These are phyloP conservation scores for Fusarium pseudoanthophilum DNA, from an alignment of 2,329 filamentous ascomycete species.

Conservation along the genomic window DNA sequence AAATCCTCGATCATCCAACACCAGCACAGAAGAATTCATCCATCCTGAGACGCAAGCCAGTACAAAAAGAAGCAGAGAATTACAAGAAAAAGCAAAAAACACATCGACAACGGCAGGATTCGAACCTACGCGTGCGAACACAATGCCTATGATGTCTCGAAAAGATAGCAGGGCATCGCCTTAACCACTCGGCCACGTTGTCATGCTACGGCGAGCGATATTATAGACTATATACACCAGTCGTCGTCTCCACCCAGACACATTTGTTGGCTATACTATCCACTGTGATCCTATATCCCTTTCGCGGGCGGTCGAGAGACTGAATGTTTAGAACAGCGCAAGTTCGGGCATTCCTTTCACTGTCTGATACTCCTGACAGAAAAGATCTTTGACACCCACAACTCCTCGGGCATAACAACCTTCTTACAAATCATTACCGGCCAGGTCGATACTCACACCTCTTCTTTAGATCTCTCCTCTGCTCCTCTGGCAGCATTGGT, in stretches of 20 bases:
- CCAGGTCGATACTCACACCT: not conserved
- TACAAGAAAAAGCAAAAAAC: not conserved
- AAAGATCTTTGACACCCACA: not conserved
- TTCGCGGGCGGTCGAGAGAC: not conserved
- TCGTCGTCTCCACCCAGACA: fast-evolving
- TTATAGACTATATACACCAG: fast-evolving
- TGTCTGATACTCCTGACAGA: not conserved
- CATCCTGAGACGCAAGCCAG: fast-evolving
- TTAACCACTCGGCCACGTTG: conserved; percentile 32
- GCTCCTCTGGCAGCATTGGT: not conserved
- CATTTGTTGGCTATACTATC: not conserved
- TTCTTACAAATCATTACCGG: not conserved
- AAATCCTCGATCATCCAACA: fast-evolving
- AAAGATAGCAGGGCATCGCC: conserved; percentile 29
- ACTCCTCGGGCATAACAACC: not conserved
- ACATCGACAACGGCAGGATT: conserved; percentile 27
- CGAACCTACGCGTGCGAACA: conserved; percentile 32
- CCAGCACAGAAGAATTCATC: not conserved
- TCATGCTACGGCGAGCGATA: not conserved
- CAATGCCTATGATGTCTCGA: conserved; percentile 27
- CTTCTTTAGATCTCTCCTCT: not conserved
- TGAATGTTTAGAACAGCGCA: not conserved
- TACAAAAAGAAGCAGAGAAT: fast-evolving
- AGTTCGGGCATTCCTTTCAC: no score
- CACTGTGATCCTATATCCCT: no score